These are phyloP conservation scores for Vanrija pseudolonga DNA, from an alignment of 1,284 basidiomycete species.

Conservation along the genomic window DNA sequence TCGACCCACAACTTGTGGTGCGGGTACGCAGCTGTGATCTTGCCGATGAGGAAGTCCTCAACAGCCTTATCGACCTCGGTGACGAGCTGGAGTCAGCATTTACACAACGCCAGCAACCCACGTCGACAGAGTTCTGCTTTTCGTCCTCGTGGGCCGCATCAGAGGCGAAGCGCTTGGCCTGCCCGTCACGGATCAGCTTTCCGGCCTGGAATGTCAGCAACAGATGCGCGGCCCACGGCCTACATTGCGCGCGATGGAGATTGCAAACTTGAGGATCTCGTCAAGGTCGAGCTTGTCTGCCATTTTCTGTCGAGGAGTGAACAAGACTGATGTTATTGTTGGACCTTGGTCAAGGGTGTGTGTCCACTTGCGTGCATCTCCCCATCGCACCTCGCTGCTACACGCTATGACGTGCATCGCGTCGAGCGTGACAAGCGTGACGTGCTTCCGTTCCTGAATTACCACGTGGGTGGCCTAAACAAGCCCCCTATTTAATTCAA, in stretches of 20 bases:
- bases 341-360: too few species aligned
- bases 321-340: too few species aligned
- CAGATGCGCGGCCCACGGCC: slow-evolving; percentile 12
- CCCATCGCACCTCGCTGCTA: too few species aligned
- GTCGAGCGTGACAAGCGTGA: too few species aligned
- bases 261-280: slow-evolving; percentile 67
- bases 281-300: slow-evolving; percentile 56
- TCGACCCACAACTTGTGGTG: slow-evolving; percentile 71
- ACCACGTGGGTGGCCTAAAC: too few species aligned
- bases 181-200: slow-evolving; percentile 50
- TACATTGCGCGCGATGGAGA: slow-evolving; percentile 59
- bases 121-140: slow-evolving; percentile 86
- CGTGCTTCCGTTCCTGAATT: too few species aligned
- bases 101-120: slow-evolving; percentile 18
- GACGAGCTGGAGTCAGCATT: slow-evolving; percentile 60
- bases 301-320: slow-evolving; percentile 23
- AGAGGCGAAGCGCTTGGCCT: slow-evolving; percentile 48
- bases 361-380: too few species aligned
- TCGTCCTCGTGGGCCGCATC: slow-evolving; percentile 60
- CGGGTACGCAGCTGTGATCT: slow-evolving; percentile 68
- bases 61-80: slow-evolving; percentile 94
- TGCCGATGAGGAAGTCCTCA: slow-evolving; percentile 74
- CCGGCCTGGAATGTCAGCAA: slow-evolving; percentile 43
- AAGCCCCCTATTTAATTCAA: too few species aligned
- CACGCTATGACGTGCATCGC: too few species aligned